Percentiles rank a stretch among this genome's conserved stretches.
phyloP scores from a whole-genome alignment of 768 basidiomycete species.

The Leccinellum albellum region DNA sequence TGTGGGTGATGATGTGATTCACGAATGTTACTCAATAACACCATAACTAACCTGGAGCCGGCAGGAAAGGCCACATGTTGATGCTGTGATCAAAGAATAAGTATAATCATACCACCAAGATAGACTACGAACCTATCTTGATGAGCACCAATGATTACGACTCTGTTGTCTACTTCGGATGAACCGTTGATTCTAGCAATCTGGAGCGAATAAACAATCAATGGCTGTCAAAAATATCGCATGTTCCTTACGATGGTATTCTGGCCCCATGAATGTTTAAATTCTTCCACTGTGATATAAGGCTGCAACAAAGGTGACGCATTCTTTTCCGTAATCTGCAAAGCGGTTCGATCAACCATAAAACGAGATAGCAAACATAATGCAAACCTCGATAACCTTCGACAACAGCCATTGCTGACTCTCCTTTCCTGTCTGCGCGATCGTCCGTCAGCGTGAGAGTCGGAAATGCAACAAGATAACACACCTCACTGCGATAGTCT shows the following conservation, averaged over 20 bases:
- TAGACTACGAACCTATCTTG: constrained; percentile 61
- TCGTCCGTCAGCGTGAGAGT: constrained; percentile 12
- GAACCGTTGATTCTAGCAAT: constrained; percentile 76
- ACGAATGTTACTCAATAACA: background rate
- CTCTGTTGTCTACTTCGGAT: constrained; percentile 52
- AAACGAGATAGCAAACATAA: background rate
- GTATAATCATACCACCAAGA: background rate
- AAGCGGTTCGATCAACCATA: background rate
- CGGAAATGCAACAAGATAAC: constrained; percentile 6
- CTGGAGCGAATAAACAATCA: constrained; percentile 37
- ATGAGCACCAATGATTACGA: constrained; percentile 75
- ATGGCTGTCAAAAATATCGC: background rate
- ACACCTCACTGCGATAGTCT: constrained; percentile 78
- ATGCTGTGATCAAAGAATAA: constrained; percentile 39
- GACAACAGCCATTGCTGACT: constrained; percentile 76
- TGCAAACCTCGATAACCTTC: constrained; percentile 58
- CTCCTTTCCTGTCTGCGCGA: constrained; percentile 59
- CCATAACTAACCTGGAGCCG: constrained; percentile 60
- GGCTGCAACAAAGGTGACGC: constrained; percentile 55
- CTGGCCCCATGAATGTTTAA: constrained; percentile 82
- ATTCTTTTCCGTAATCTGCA: constrained; percentile 59
- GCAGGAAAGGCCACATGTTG: constrained; percentile 73
- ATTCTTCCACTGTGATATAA: constrained; percentile 65
- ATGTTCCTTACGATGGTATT: constrained; percentile 58
- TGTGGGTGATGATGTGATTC: background rate